Conservation (phyloP, 192 early-diverging fungal species). For the Phycomyces nitens region DNA sequence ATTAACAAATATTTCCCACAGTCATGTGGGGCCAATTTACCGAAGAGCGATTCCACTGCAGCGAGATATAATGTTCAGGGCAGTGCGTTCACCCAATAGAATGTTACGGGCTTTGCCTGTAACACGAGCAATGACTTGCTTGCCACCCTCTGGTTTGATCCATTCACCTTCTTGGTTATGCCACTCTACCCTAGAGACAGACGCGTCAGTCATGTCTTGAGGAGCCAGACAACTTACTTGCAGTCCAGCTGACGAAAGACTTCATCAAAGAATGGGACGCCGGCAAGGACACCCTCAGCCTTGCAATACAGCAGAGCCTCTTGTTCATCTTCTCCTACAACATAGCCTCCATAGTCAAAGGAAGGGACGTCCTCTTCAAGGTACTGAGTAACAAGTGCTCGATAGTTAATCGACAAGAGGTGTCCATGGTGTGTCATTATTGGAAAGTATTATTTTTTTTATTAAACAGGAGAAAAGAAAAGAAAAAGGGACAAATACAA, state of each 20-base stretch:
- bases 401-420: conserved; percentile 74
- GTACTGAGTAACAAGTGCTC: conserved; percentile 74
- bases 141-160: conserved; percentile 59
- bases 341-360: conserved; percentile 97
- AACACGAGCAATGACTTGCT: conserved; percentile 72
- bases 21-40: conserved; percentile 30
- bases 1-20: no score
- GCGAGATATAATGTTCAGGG: conserved; percentile 90
- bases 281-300: conserved; percentile 84
- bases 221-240: conserved; percentile 47
- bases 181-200: conserved; percentile 95
- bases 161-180: conserved; percentile 71
- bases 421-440: conserved; percentile 49
- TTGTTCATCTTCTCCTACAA: conserved; percentile 85
- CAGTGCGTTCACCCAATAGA: conserved; percentile 89
- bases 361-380: conserved; percentile 94
- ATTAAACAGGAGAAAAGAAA: not conserved
- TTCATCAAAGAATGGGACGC: conserved; percentile 93
- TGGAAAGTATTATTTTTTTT: not conserved
- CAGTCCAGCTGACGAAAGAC: conserved; percentile 90
- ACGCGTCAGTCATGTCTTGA: no score
- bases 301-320: conserved; percentile 86
- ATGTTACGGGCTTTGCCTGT: conserved; percentile 78
- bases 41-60: conserved; percentile 89
- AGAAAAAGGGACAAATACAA: not conserved